phyloP scores from a whole-genome alignment of 768 basidiomycete genomes.

The Leccinum barrowsii region DNA sequence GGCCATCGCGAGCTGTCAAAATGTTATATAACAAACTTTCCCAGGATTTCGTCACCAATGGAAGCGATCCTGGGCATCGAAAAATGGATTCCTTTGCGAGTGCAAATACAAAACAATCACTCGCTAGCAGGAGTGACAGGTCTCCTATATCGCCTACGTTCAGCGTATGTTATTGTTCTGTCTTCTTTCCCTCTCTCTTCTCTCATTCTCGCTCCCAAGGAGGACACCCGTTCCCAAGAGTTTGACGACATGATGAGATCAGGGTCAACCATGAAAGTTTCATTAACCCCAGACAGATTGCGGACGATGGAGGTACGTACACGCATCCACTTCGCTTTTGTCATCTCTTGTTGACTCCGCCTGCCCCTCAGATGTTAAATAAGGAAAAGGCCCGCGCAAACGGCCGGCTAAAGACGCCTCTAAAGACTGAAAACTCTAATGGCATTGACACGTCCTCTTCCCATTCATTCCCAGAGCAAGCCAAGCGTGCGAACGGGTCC shows the following conservation, averaged over 20 bases:
- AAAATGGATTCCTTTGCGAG: conserved; percentile 54
- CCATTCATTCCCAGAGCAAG: conserved; percentile 20
- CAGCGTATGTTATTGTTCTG: conserved; percentile 25
- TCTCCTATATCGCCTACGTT: conserved; percentile 34
- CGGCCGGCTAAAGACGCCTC: conserved; percentile 24
- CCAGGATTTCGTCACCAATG: conserved; percentile 35
- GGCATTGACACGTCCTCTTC: conserved; percentile 13
- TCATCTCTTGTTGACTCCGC: conserved; percentile 7
- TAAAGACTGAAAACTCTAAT: conserved; percentile 24
- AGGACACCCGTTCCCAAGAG: conserved; percentile 61
- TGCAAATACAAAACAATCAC: conserved; percentile 42
- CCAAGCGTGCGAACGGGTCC: conserved; percentile 29
- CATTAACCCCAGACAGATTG: conserved; percentile 89
- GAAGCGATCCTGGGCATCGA: conserved; percentile 50
- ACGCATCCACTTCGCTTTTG: conserved; percentile 16
- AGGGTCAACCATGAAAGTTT: conserved; percentile 90
- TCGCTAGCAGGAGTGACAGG: conserved; percentile 31
- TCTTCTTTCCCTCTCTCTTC: not conserved
- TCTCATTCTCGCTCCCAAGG: conserved; percentile 35
- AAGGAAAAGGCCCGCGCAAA: conserved; percentile 55
- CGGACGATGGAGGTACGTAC: conserved; percentile 86
- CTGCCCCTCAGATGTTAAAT: conserved; percentile 55
- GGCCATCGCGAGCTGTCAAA: conserved; percentile 50
- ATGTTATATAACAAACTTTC: conserved; percentile 47
- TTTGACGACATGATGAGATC: conserved; percentile 94